A percentile compares a stretch with the other conserved stretches of the same genome.
Conservation (phyloP, 1,139 yeast genomes). For the Yamadazyma atmosphaerica region DNA sequence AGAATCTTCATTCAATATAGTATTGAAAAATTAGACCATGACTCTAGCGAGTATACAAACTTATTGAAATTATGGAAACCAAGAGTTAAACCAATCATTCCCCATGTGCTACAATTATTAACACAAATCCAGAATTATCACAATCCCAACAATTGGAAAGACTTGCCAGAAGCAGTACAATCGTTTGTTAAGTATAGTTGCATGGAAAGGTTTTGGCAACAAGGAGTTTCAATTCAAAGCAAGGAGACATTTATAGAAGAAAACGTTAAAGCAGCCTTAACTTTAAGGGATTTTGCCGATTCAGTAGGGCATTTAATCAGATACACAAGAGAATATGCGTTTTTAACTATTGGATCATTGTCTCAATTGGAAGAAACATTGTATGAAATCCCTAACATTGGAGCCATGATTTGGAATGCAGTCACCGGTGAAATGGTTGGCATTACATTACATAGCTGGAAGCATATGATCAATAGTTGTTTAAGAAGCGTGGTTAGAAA, state of each 20-base stretch:
- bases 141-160: slow-evolving; percentile 88
- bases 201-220: slow-evolving; percentile 96
- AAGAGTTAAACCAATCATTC: slow-evolving; percentile 85
- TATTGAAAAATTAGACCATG: slow-evolving; percentile 83
- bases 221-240: slow-evolving; percentile 92
- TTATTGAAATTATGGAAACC: slow-evolving; percentile 87
- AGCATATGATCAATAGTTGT: slow-evolving; percentile 90
- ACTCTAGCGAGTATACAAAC: slow-evolving; percentile 71
- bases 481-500: slow-evolving; percentile 83
- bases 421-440: slow-evolving; percentile 85
- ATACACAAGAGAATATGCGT: slow-evolving; percentile 94
- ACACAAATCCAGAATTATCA: slow-evolving; percentile 94
- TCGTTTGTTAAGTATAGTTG: slow-evolving; percentile 86
- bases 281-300: slow-evolving; percentile 94
- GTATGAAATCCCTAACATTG: slow-evolving; percentile 83
- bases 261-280: slow-evolving; percentile 89
- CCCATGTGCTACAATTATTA: slow-evolving; percentile 82
- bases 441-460: slow-evolving; percentile 93
- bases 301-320: slow-evolving; percentile 96
- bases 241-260: slow-evolving; percentile 95
- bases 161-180: slow-evolving; percentile 85
- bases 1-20: slow-evolving; percentile 93
- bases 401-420: slow-evolving; percentile 76
- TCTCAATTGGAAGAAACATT: slow-evolving; percentile 88
- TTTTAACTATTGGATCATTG: slow-evolving; percentile 84